phyloP scores from a whole-genome alignment of 768 basidiomycete species.

The Calocybe gangraenosa region DNA sequence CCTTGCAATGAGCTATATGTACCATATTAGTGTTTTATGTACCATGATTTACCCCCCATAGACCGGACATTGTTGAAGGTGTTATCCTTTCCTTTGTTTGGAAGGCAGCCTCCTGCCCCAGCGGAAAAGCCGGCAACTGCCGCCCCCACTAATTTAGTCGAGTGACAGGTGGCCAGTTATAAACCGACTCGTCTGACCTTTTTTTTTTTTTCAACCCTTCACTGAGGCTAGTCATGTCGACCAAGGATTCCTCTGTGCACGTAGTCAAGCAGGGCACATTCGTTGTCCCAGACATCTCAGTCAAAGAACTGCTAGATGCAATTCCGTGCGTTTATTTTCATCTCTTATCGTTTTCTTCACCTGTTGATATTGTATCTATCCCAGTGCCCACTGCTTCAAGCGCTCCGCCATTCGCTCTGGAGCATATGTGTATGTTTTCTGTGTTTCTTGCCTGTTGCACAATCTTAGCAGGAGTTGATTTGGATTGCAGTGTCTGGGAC shows the following conservation, averaged over 20 bases:
- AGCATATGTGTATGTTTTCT: constrained; percentile 65
- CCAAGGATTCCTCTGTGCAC: too few species aligned
- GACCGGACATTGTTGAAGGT: too few species aligned
- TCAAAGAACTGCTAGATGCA: constrained; percentile 80
- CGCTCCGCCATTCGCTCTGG: constrained; percentile 82
- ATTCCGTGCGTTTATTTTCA: constrained; percentile 65
- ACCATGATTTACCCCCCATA: background rate
- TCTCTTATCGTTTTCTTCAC: constrained; percentile 1
- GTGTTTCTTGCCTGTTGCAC: too few species aligned
- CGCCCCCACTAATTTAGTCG: constrained; percentile 12
- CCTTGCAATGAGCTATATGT: constrained; percentile 22
- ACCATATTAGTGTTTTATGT: background rate
- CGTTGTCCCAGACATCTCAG: constrained; percentile 75
- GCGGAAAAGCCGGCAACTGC: constrained; percentile 10
- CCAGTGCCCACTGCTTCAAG: constrained; percentile 82
- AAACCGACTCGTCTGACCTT: constrained; percentile 7
- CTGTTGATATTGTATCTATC: background rate
- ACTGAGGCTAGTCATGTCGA: constrained; percentile 29
- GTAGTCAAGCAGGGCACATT: constrained; percentile 55
- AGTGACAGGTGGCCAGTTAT: constrained; percentile 8
- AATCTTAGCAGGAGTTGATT: too few species aligned
- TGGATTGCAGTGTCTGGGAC: constrained; percentile 62
- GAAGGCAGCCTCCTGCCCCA: too few species aligned
- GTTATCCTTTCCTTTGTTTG: too few species aligned
- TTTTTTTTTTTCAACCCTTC: constrained; percentile 12